phyloP scores from a whole-genome alignment of 169 alveolate genomes.

The Amoebophrya sp. region DNA sequence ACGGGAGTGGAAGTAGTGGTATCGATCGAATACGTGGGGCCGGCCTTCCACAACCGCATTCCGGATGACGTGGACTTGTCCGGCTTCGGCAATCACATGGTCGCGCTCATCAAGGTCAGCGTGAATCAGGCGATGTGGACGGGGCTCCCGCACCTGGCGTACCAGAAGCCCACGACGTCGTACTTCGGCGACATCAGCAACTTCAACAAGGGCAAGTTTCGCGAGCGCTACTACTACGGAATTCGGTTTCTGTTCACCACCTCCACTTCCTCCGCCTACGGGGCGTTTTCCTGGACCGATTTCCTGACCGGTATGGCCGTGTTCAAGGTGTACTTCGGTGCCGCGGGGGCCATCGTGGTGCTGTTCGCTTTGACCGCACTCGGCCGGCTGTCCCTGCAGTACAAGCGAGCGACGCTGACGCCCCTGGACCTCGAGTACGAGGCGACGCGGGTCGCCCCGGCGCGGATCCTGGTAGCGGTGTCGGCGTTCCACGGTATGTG shows the following conservation, averaged over 20 bases:
- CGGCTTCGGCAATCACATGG: not conserved
- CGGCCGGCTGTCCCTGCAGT: not conserved
- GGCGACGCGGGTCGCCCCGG: not conserved
- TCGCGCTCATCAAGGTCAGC: not conserved
- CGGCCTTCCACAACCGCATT: no score
- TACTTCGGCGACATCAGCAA: not conserved
- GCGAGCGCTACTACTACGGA: slow-evolving; percentile 17
- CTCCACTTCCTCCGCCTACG: not conserved
- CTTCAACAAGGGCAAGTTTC: not conserved
- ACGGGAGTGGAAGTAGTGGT: no score
- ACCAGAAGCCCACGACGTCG: not conserved
- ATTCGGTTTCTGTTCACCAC: not conserved
- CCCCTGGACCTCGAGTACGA: not conserved
- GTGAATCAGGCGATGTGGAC: slow-evolving; percentile 3
- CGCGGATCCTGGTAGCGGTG: no score
- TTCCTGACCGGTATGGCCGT: not conserved
- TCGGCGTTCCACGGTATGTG: no score
- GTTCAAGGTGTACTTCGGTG: not conserved
- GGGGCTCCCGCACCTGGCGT: not conserved
- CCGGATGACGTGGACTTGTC: not conserved
- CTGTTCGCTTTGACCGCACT: not conserved
- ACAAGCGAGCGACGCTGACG: not conserved
- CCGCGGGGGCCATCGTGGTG: not conserved
- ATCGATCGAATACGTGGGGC: no score
- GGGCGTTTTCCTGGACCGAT: not conserved